Conservation (phyloP, 176 grass and related monocot genomes). For the Triticum dicoccoides region DNA sequence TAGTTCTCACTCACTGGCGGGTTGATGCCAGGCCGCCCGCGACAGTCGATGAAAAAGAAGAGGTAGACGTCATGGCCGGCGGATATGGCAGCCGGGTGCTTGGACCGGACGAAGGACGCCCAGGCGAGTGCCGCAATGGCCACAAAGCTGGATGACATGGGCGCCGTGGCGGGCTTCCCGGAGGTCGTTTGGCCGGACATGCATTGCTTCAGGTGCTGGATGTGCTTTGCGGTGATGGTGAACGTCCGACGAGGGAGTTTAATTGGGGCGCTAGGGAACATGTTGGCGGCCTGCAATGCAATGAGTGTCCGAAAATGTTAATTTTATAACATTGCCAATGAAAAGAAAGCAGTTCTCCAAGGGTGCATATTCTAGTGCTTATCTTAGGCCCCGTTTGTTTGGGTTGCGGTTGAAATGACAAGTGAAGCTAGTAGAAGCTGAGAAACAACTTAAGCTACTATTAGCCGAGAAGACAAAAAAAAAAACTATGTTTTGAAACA, state of each 20-base stretch:
- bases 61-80: background rate
- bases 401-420: no score
- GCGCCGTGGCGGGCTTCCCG: background rate
- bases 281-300: background rate
- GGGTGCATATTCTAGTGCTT: no score
- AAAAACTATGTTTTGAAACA: no score
- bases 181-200: background rate
- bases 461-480: no score
- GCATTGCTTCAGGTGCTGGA: background rate
- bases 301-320: background rate
- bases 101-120: background rate
- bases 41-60: background rate
- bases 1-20: background rate
- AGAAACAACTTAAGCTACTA: no score
- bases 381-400: no score
- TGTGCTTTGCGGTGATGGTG: background rate
- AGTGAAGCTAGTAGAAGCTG: no score
- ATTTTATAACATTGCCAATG: no score
- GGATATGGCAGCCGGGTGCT: background rate
- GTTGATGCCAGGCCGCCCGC: background rate
- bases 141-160: background rate
- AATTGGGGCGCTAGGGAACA: background rate
- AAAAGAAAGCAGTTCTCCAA: no score
- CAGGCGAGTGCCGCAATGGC: background rate
- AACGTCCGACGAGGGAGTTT: background rate